Base-by-base conservation (phyloP, 257 asterid genomes). In the Anisodus tanguticus region DNA sequence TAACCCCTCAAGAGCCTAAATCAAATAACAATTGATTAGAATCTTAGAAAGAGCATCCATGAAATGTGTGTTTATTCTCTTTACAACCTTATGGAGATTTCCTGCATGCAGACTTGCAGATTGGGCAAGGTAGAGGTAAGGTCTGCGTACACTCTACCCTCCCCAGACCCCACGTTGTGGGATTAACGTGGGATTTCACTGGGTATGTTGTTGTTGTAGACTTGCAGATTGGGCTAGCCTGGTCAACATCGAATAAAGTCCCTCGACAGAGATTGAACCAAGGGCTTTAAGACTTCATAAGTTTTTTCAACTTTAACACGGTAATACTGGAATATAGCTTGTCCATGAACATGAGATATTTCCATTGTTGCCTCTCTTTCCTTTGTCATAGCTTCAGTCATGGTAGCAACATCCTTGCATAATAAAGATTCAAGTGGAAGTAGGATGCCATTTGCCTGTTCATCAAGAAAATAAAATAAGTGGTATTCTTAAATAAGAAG, bases 21-120 rank as follows among this genome's bases (percentile, higher is more conserved):
- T 66, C 26, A 83, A 39, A 83, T 6, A 83, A 67, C 77, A 80
- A 69, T 51, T 53, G 54, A 68, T 82, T 82, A 82, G 85, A 82
- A 67, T 31, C 69, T 51, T 68, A 67, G 74, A 67, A 47, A 39
- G 35, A 81, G 13, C 43, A 68, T 49, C 17, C 4, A 4, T 22
- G 16, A 68, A 82, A 82, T 10, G 85, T 22, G 11, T 35, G 58
- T 82, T 37, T 82, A 82, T 71, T 53, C 80, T 83, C 49, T 77
- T 77, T 53, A 71, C 91, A 92, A 97, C 99, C 88, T 97, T 97
- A 88, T 97, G 98, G 86, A 97, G 98, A 89, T 97, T 97, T 84
- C 99, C 99, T 19, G 99, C 98, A 89, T 97, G 99, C 88, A 94
- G 91, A 92, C 98, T 87, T 26, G 99, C 98, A 80, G 99, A 90